Base-by-base conservation (phyloP, 1,139 yeast genomes). In the Saccharomyces pastorianus region DNA sequence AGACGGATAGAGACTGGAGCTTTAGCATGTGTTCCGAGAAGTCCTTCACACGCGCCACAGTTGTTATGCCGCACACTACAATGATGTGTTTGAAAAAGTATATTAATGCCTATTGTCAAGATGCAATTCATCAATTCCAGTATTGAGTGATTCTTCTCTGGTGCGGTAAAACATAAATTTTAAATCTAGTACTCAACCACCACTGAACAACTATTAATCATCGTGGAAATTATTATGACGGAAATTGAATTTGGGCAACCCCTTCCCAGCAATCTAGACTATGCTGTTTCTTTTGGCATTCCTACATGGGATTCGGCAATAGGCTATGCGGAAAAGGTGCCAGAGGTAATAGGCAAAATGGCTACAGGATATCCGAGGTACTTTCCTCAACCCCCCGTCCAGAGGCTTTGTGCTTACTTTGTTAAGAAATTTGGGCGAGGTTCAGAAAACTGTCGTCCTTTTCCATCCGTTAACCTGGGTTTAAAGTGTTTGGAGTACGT, bases 291-390 rank as follows among this genome's bases (percentile, higher is more conserved):
- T 9, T 97, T 91, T 51, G 86, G 96, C 0, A 76, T 91, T 49
- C 98, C 98, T 6, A 87, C 96, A 0, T 91, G 98, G 98, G 88
- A 82, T 52, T 91, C 56, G 44, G 88, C 88, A 9, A 88, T 91
- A 3, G 96, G 90, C 6, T 91, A 91, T 65, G 97, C 91, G 70
- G 95, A 88, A 71, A 96, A 96, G 9, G 82, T 85, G 64, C 84
- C 79, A 23, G 84, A 95, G 88, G 91, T 91, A 5, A 83, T 84
- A 13, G 73, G 76, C 51, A 82, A 83, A 67, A 86, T 91, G 95
- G 76, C 76, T 55, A 82, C 93, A 2, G 98, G 97, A 1, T 91
- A 91, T 69, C 98, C 98, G 2, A 74, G 96, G 53, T 90, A 90
- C 69, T 88, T 85, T 70, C 82, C 89, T 56, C 96, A 90, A 67